A percentile compares a stretch with the other conserved stretches of the same genome.
Conservation (phyloP, 2,329 filamentous ascomycete genomes). For the Alternaria consortialis region DNA sequence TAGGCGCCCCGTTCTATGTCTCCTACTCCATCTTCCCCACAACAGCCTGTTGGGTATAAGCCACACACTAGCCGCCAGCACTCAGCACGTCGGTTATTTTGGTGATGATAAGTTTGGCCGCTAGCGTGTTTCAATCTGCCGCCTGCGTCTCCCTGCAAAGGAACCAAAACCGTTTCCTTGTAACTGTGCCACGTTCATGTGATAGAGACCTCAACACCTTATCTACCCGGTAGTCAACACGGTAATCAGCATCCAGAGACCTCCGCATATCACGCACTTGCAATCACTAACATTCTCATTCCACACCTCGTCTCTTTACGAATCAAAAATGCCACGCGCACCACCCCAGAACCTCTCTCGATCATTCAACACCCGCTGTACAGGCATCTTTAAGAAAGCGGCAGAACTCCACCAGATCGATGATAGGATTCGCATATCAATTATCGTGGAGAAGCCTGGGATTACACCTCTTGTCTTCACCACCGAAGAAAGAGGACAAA, state of each 20-base stretch:
- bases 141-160: neutral
- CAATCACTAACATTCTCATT: too few species aligned
- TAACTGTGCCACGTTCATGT: too few species aligned
- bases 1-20: neutral
- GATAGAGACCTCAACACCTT: too few species aligned
- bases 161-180: too few species aligned
- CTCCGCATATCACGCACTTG: too few species aligned
- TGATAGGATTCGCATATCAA: neutral
- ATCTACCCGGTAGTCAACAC: too few species aligned
- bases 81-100: too few species aligned
- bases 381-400: neutral
- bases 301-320: too few species aligned
- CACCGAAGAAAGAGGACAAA: neutral
- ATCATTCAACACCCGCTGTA: neutral
- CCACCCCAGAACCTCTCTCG: neutral
- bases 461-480: neutral
- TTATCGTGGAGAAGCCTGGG: neutral
- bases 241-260: neutral
- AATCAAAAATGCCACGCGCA: neutral
- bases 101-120: neutral
- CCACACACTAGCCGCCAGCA: neutral
- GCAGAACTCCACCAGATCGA: constrained; percentile 1
- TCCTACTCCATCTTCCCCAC: neutral
- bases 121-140: neutral
- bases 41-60: neutral